Conservation (phyloP, 75 land plant species). For the Adiantum capillusveneris region DNA sequence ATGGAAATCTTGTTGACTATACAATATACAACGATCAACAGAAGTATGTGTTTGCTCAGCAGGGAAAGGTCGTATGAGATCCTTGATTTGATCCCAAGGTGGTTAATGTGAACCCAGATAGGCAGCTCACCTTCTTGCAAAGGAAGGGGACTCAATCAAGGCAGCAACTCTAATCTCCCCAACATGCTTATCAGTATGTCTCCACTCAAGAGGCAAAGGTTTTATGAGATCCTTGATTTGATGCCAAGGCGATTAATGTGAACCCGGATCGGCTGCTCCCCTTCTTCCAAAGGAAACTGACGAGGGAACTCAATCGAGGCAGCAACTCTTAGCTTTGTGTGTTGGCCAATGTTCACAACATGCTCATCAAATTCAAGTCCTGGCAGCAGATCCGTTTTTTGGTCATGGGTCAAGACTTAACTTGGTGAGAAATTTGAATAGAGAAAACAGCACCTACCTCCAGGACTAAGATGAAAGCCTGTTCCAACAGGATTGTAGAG, state of each 20-base stretch:
- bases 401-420: neutral
- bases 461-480: constrained; percentile 39
- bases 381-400: constrained; percentile 1
- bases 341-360: constrained; percentile 23
- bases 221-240: constrained; percentile 28
- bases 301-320: constrained; percentile 36
- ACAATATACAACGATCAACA: too few species aligned
- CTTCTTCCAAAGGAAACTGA: constrained; percentile 33
- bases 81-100: constrained; percentile 34
- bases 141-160: constrained; percentile 35
- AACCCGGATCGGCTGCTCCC: constrained; percentile 24
- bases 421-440: neutral
- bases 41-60: too few species aligned
- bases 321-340: too few species aligned
- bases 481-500: constrained; percentile 31
- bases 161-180: constrained; percentile 38
- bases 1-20: too few species aligned
- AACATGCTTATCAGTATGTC: too few species aligned
- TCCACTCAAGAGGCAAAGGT: too few species aligned
- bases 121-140: constrained; percentile 28
- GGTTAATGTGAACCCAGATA: constrained; percentile 17
- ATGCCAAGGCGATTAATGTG: constrained; percentile 26
- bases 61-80: constrained; percentile 11
- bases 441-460: constrained; percentile 20
- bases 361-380: constrained; percentile 41